Evolutionary conservation across 2,329 filamentous ascomycete species (phyloP), one percentile per base, ranked within the genome.

Genomic region (Lachnellula hyalina): DNA sequence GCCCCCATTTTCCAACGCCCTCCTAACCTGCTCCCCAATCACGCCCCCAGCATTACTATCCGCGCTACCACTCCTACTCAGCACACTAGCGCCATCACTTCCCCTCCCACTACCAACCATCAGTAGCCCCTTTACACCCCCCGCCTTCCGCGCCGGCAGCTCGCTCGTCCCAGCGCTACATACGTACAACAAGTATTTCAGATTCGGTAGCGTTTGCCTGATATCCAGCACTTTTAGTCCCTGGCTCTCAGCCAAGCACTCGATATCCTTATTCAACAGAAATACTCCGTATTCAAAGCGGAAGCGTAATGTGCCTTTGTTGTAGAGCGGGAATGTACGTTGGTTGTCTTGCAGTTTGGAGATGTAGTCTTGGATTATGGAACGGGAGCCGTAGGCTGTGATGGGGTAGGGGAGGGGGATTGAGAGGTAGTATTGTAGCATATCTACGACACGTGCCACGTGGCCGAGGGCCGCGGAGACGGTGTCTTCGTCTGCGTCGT

Each of bases 211-310:
- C 0, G 93, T 96, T 63, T 97, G 90, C 4, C 94, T 82, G 17
- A 96, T 90, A 66, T 99, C 94, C 59, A 96, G 80, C 1, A 96
- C 85, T 47, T 86, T 85, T 12, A 96, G 75, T 0, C 87, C 87
- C 61, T 91, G 85, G 1, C 78, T 76, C 3, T 76, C 73, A 56
- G 83, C 85, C 3, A 86, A 74, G 0, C 77, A 73, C 64, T 97
- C 92, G 53, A 99, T 92, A 67, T 97, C 78, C 72, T 97, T 96
- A 74, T 97, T 97, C 14, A 99, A 79, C n/a, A 97, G 75, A 65
- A 97, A 99, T 68, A 96, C 94, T 11, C 80, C 94, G 70, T 97
- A 99, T 65, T 97, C 93, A 71, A 97, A 97, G 2, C 93, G 85
- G 74, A 93, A 97, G 46, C 91, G 84, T 0, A 90, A 83, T 2